Base-by-base conservation (phyloP, 2,329 filamentous ascomycete genomes). In the Aschersonia sp. region DNA sequence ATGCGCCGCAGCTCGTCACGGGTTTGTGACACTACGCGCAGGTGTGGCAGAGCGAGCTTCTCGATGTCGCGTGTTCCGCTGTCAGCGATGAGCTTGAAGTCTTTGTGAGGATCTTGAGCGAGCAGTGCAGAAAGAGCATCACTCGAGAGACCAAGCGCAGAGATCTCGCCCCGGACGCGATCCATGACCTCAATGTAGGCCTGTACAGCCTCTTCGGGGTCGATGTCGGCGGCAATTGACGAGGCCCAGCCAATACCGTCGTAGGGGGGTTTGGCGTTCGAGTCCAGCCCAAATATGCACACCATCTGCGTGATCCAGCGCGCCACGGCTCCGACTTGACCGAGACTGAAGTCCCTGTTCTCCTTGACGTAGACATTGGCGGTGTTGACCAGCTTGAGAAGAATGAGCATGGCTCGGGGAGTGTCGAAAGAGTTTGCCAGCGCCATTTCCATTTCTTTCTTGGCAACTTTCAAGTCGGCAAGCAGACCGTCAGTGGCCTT, bases 351-450 rank as follows among this genome's bases (percentile, higher is more conserved):
- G 5, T 67, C 63, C 51, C 71, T 71, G 53, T 71, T 67, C 10
- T 69, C 65, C 51, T 65, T 70, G 47, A 78, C 65, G 54, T 73
- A 68, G 47, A 74, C 69, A 64, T 95, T 95, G 59, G 84, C 84
- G 42, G 84, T 78, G 45, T 81, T 84, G 52, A 96, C 82, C 30
- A 96, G 68, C 48, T 86, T 80, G 2, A 81, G 78, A 44, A 96
- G 82, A n/a, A 80, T 68, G 45, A 77, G 75, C 84, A 96, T 88
- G 4, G 82, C 87, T 46, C 72, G 70, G 1, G 85, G 80, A 0
- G 89, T 96, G 64, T 96, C 84, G 62, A 96, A 94, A 0, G 89
- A 95, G 65, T 94, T 88, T 55, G 75, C 74, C 12, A 96, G 72
- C 2, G 84, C 83, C 1, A 63, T 59, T 35, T 77, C 64, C 31